Conservation (phyloP, 768 basidiomycete species). For the Psilocybe azurescens region DNA sequence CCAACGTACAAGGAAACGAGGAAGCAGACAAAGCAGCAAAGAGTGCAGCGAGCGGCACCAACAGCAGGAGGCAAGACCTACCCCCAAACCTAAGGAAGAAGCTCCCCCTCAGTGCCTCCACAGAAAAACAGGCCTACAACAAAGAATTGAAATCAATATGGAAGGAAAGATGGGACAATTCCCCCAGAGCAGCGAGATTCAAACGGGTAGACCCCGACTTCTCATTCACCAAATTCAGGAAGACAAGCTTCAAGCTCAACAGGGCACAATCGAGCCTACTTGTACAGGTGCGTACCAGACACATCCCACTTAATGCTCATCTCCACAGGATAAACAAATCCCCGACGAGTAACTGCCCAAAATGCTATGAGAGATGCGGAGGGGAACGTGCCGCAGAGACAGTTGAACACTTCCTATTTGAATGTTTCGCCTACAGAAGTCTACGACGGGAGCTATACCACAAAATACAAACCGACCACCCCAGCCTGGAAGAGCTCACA, state of each 20-base stretch:
- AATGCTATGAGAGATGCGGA: no score
- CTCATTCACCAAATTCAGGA: slow-evolving; percentile 19
- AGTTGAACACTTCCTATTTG: no score
- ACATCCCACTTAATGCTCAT: no score
- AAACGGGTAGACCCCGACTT: slow-evolving; percentile 15
- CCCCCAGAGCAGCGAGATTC: slow-evolving; percentile 4
- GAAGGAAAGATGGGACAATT: slow-evolving; percentile 10
- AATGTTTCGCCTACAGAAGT: no score
- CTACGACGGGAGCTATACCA: no score
- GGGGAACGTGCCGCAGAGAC: no score
- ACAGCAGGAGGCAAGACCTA: not conserved
- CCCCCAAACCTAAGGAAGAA: slow-evolving; percentile 6
- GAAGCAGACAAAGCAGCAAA: slow-evolving; percentile 32
- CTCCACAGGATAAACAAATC: no score
- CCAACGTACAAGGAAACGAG: slow-evolving; percentile 31
- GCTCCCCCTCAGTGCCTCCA: slow-evolving; percentile 21
- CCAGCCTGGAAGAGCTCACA: no score
- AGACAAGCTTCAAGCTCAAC: slow-evolving; percentile 6
- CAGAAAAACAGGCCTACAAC: slow-evolving; percentile 15
- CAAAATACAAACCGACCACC: no score
- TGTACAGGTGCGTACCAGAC: no score
- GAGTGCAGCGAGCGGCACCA: slow-evolving; percentile 13
- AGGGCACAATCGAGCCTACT: slow-evolving; percentile 21
- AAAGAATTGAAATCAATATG: slow-evolving; percentile 12
- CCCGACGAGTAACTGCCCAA: no score